Base-by-base conservation (phyloP, 306 rosid species). In the Castanea mollissima region DNA sequence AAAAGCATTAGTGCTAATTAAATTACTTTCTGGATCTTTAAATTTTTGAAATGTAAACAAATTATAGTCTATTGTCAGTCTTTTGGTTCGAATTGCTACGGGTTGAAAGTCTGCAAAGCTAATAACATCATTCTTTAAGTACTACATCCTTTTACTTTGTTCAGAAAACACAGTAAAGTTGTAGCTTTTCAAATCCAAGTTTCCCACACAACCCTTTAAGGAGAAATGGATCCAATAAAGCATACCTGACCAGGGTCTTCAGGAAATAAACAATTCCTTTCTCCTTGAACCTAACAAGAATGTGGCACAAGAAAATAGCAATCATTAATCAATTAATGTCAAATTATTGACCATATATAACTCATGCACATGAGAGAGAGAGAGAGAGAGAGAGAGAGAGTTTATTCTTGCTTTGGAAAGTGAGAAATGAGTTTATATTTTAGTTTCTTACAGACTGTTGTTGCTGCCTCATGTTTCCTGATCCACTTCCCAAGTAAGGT, bases 201-300 rank as follows among this genome's bases (percentile, higher is more conserved):
- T 75, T 59, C 38, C 76, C 73, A 80, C 65, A 80, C 59, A 81
- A 31, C 75, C 75, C 80, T 81, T 83, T 78, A 79, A 15, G 35
- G 57, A 55, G 55, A 38, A 83, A 79, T 79, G 71, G 91, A 86
- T 88, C 91, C 89, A 81, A 78, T 74, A 80, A 80, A 87, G 86
- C 84, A 74, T 90, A 96, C 99, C 97, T 96, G 98, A 79, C 97
- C 99, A 23, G 98, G 96, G 84, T 96, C 92, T 85, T 93, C 97
- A 73, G 99, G 98, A 78, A 93, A 90, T 88, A 91, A 71, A 86
- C 96, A 89, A 89, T 87, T 90, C 82, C 87, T 91, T 85, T 96
- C 98, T 57, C 96, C 98, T 60, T 86, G 97, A 89, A 86, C 96
- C 98, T 96, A 90, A 68, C 57, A 83, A 67, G 62, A 69, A 38